Base-by-base conservation (phyloP, 2,329 filamentous ascomycete genomes). In the Xylariales sp. region DNA sequence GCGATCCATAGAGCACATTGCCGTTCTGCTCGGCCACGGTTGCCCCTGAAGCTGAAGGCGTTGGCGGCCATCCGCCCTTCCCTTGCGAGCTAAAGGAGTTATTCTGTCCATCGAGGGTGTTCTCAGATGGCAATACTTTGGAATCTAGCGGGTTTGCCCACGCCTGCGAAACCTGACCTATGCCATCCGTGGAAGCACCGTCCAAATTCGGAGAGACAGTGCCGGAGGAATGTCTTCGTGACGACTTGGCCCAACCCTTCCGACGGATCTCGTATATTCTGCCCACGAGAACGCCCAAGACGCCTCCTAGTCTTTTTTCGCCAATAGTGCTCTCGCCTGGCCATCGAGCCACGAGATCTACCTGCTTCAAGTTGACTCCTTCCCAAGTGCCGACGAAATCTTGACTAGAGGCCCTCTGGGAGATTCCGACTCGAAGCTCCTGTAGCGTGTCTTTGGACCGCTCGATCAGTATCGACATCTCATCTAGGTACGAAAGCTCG, bases 401-500 rank as follows among this genome's bases (percentile, higher is more conserved):
- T 25, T 62, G 57, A 34, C 55, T 51, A 2, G 55, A 49, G 18
- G 67, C 70, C 42, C 65, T 69, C 24, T 66, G 57, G 4, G 86
- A 79, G 42, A 93, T 79, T 5, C 88, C 86, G 4, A 93, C 74
- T 31, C 86, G 74, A 24, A 94, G 69, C 59, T 91, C 87, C 21
- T 76, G 74, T 12, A 93, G 65, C 31, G 72, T 72, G 46, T 74
- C 69, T 44, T 78, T 71, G 10, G 86, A 91, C 18, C 81, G 77
- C 46, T 84, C 82, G 46, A 93, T 80, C 10, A 93, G 71, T 31
- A 87, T 70, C 40, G 84, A 83, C 77, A 93, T 84, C 63, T 93
- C 88, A 55, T 91, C 86, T 27, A 91, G 64, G 58, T 93, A 93
- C 20, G 82, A 76, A n/a, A 88, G 64, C 56, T 91, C 86, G 54